Conservation (phyloP, 176 grass and related monocot species). For the Ensete ventricosum region DNA sequence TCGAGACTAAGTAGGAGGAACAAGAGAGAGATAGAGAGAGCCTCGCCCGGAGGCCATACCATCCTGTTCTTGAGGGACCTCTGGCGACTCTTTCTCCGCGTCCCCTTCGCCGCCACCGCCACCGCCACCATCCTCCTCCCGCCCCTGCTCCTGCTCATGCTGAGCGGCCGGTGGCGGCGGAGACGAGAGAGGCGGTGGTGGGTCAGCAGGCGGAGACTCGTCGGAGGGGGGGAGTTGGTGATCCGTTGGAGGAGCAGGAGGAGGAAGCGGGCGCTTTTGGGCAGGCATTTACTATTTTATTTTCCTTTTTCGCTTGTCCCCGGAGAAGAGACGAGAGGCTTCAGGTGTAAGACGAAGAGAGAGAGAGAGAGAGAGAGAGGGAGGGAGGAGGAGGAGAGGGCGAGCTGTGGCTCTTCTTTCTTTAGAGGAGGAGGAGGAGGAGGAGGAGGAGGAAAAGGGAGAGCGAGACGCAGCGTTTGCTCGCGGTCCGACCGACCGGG, state of each 20-base stretch:
- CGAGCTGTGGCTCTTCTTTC: neutral
- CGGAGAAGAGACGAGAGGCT: neutral
- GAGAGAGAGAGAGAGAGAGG: conserved; percentile 5
- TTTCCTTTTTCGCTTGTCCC: neutral
- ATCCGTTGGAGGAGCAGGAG: neutral
- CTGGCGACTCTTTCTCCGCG: neutral
- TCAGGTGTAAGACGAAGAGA: neutral
- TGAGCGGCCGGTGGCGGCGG: neutral
- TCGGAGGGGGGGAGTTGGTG: neutral
- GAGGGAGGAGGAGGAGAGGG: neutral
- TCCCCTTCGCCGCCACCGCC: neutral
- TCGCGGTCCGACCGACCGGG: neutral
- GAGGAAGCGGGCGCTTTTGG: conserved; percentile 29
- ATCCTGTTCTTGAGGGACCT: neutral
- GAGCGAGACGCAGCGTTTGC: neutral
- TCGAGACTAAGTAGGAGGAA: neutral
- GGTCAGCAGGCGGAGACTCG: neutral
- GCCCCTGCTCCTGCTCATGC: neutral
- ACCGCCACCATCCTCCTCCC: neutral
- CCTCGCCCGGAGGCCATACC: neutral
- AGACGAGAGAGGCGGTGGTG: neutral
- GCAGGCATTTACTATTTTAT: conserved; percentile 16
- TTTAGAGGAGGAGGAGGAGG: neutral
- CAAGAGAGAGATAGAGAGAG: neutral
- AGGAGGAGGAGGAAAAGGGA: conserved; percentile 7